Percentiles rank a stretch among this genome's conserved stretches.
phyloP scores from a whole-genome alignment of 23 red algal species.

The Gracilaria gracilis region DNA sequence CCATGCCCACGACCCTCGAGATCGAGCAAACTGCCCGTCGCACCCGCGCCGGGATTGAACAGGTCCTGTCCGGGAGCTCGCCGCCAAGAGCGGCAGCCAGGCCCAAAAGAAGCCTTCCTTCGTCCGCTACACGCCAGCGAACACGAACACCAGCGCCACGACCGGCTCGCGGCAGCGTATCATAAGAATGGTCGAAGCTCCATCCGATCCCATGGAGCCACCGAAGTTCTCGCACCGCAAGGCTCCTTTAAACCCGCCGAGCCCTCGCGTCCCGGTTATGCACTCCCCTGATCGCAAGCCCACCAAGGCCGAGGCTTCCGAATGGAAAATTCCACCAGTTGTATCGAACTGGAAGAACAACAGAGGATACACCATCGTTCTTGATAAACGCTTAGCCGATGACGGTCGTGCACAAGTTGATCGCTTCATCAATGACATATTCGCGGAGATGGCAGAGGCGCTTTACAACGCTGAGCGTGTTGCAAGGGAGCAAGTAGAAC shows the following conservation, averaged over 20 bases:
- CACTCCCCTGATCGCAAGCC: conserved; percentile 86
- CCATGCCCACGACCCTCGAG: conserved; percentile 48
- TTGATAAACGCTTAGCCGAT: conserved; percentile 87
- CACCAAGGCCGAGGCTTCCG: conserved; percentile 67
- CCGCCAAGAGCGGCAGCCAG: conserved; percentile 14
- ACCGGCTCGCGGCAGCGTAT: conserved; percentile 57
- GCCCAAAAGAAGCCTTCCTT: conserved; percentile 58
- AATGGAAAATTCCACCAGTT: conserved; percentile 86
- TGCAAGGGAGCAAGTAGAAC: conserved; percentile 83
- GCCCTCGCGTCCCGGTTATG: conserved; percentile 85
- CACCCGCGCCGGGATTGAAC: conserved; percentile 61
- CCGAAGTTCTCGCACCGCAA: conserved; percentile 73
- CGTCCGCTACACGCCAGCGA: conserved; percentile 81
- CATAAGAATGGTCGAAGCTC: conserved; percentile 76
- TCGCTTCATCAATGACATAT: conserved; percentile 73
- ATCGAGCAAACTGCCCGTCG: conserved; percentile 52
- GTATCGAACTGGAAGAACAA: conserved; percentile 97
- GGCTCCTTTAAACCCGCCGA: conserved; percentile 73
- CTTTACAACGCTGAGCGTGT: conserved; percentile 82
- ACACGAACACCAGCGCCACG: conserved; percentile 36
- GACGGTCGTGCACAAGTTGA: conserved; percentile 68
- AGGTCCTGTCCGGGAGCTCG: conserved; percentile 35
- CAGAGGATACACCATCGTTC: conserved; percentile 83
- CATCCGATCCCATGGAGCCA: conserved; percentile 78
- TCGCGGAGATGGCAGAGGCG: conserved; percentile 83